Base-by-base conservation (phyloP, 2,329 filamentous ascomycete genomes). In the Fusarium mangiferae region DNA sequence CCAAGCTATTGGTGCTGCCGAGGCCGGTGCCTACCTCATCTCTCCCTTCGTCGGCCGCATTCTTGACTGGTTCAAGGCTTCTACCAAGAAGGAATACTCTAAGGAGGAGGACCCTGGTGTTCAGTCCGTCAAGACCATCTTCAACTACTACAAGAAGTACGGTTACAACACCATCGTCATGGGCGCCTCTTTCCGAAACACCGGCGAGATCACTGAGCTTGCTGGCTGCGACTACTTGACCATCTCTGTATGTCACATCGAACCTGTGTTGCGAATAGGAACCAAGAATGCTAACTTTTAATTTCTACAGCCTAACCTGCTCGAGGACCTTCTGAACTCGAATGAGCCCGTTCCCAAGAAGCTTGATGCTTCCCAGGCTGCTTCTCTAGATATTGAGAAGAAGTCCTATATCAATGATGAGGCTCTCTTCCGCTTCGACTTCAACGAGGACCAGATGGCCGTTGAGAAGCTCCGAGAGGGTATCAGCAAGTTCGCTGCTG, bases 121-220 rank as follows among this genome's bases (percentile, higher is more conserved):
- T 85, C 90, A 94, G 88, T 96, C 93, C 77, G 96, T 99, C 82
- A 90, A 96, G 90, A 83, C 81, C 85, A 99, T 99, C 88, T 99
- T 93, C 92, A 96, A 99, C 91, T 99, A 99, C 94, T 99, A 99
- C 93, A 99, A 99, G 94, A 98, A 98, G 90, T 94, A 88, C 85
- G 94, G 93, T 85, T 98, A 99, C 92, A 98, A 97, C 81, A 99
- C 96, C 85, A 98, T 98, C 80, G 96, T 99, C 86, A 99, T 99
- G 96, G 96, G 96, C 82, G 96, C 96, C 78, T 98, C 95, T 45
- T 99, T 99, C 94, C 92, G 96, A 84, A 98, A 93, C 89, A 88
- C 88, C 74, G 96, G 96, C 81, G 96, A 99, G 89, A 97, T 99
- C 86, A 98, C 94, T 54, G 96, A 99, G 90, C 91, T 99, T 73